Conservation (phyloP, 768 basidiomycete species). For the Termitomyces sp. region DNA sequence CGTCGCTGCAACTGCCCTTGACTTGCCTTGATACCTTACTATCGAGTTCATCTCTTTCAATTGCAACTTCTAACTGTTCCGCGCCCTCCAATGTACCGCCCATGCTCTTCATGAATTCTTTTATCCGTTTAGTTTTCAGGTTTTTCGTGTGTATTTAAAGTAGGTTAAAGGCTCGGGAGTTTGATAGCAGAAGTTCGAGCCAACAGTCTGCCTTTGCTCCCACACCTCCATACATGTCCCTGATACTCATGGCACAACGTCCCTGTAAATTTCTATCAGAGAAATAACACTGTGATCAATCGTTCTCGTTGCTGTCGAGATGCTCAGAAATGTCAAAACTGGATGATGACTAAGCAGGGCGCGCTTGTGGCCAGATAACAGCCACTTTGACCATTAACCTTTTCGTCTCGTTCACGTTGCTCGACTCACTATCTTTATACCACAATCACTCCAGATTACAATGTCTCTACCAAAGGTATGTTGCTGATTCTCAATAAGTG, state of each 20-base stretch:
- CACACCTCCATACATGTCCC: not conserved
- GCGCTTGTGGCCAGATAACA: slow-evolving; percentile 9
- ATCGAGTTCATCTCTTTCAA: not conserved
- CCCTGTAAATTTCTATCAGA: not conserved
- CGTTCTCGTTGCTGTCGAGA: not conserved
- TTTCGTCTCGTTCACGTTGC: slow-evolving; percentile 2
- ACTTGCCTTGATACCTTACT: not conserved
- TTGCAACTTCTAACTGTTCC: no score
- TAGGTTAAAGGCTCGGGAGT: slow-evolving; percentile 72
- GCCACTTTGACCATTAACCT: not conserved
- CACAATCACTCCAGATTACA: slow-evolving; percentile 5
- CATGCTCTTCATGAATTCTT: no score
- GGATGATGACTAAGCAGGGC: slow-evolving; percentile 12
- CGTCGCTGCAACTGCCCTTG: not conserved
- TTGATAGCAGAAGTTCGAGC: slow-evolving; percentile 64
- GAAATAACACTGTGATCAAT: not conserved
- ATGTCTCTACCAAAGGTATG: slow-evolving; percentile 57
- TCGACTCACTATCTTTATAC: slow-evolving; percentile 4
- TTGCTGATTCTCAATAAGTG: not conserved
- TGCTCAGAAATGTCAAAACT: not conserved
- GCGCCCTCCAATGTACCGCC: no score
- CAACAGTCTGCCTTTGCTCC: slow-evolving; percentile 49
- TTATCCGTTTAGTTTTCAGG: not conserved
- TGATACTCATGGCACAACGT: not conserved
- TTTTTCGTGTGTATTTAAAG: slow-evolving; percentile 66